Conservation (phyloP, 768 basidiomycete genomes). For the Lanmaoa pseudosensibilis region DNA sequence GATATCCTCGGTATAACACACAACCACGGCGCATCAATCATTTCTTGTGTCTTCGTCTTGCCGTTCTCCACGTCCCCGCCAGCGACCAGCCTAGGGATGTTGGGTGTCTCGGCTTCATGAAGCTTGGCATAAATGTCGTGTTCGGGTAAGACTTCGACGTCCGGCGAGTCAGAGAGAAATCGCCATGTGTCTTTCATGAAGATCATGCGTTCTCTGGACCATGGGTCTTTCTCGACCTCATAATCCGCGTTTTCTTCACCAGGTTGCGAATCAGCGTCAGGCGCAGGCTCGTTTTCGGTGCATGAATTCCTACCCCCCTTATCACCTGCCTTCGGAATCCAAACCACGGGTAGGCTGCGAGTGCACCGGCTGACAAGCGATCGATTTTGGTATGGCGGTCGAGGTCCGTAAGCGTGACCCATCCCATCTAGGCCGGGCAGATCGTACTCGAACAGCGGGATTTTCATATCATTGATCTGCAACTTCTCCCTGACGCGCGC, state of each 20-base stretch:
- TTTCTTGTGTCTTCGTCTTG: not conserved
- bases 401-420: not conserved
- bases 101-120: not conserved
- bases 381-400: not conserved
- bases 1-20: not conserved
- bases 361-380: conserved; percentile 3
- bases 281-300: not conserved
- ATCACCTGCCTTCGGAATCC: not conserved
- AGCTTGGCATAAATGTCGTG: conserved; percentile 6
- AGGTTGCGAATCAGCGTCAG: not conserved
- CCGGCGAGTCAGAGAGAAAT: not conserved
- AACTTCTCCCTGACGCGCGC: not conserved
- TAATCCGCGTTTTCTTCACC: not conserved
- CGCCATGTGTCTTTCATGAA: conserved; percentile 9
- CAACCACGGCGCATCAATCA: not conserved
- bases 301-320: not conserved
- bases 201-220: not conserved
- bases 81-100: conserved; percentile 2
- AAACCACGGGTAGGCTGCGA: not conserved
- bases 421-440: not conserved
- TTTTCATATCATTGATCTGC: not conserved
- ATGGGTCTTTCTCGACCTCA: not conserved
- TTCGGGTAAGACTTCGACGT: not conserved
- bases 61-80: conserved; percentile 1
- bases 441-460: not conserved